These are phyloP conservation scores for Fusarium pseudoanthophilum DNA, from an alignment of 2,329 filamentous ascomycete species.

Conservation along the genomic window DNA sequence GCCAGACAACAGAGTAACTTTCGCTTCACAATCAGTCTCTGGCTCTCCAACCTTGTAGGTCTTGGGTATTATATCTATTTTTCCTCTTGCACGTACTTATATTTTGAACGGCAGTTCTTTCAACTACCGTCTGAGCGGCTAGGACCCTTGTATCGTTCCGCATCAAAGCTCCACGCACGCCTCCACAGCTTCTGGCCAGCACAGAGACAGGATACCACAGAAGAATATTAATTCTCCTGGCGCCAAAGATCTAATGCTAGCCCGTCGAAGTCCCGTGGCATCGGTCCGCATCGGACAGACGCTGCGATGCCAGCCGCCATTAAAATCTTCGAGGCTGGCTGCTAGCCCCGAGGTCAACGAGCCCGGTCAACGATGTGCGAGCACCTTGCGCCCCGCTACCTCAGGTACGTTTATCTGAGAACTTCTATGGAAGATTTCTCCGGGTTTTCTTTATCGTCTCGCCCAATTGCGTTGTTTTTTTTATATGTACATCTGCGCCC, in stretches of 20 bases:
- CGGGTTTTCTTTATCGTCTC: constrained; percentile 9
- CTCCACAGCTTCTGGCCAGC: constrained; percentile 12
- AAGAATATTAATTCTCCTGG: not conserved
- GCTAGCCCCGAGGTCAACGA: constrained; percentile 3
- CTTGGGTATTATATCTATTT: not conserved
- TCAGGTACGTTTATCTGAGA: constrained; percentile 39
- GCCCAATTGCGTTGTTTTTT: constrained; percentile 16
- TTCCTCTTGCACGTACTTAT: not conserved
- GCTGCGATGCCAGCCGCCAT: constrained; percentile 26
- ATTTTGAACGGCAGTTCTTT: constrained; percentile 1
- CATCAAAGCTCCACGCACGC: constrained; percentile 27
- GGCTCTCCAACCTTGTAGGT: not conserved
- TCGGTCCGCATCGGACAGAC: constrained; percentile 29
- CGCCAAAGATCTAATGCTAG: constrained; percentile 29
- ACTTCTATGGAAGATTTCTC: constrained; percentile 29
- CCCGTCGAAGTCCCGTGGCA: constrained; percentile 36
- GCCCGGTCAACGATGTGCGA: constrained; percentile 30
- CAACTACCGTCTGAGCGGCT: constrained; percentile 16
- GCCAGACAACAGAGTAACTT: constrained; percentile 10
- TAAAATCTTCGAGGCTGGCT: constrained; percentile 12
- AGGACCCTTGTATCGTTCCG: constrained; percentile 16
- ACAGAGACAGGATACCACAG: not conserved
- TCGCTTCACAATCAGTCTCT: not conserved
- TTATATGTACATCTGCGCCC: constrained; percentile 7
- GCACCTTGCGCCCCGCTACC: constrained; percentile 28